phyloP scores from a whole-genome alignment of 306 rosid genomes.

The Prunus fruticosa region DNA sequence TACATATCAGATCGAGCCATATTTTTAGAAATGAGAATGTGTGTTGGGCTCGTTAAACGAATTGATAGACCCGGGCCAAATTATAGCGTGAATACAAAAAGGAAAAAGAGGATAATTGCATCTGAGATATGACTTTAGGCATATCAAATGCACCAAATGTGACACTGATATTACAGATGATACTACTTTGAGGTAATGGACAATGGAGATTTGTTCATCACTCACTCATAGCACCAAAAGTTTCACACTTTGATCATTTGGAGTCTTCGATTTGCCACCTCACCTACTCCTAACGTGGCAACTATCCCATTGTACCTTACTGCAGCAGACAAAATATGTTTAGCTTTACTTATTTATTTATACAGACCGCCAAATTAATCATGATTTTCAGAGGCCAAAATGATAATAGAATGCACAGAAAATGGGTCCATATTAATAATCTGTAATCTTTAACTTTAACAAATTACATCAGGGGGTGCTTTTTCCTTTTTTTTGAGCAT shows the following conservation, averaged over 20 bases:
- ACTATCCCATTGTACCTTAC: neutral
- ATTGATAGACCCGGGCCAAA: neutral
- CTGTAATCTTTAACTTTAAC: neutral
- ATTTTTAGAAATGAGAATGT: neutral
- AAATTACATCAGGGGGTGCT: neutral
- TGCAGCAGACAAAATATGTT: neutral
- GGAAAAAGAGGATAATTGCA: neutral
- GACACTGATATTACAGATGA: neutral
- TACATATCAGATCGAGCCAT: too few relatives aligned
- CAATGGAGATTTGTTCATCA: neutral
- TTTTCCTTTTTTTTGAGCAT: neutral
- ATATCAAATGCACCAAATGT: neutral
- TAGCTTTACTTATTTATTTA: neutral
- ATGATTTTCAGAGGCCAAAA: neutral
- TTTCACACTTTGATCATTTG: neutral
- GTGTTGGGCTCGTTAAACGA: neutral
- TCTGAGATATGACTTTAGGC: neutral
- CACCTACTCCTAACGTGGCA: slow-evolving; percentile 15
- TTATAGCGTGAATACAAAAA: neutral
- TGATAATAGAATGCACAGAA: neutral
- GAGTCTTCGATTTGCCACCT: slow-evolving; percentile 11
- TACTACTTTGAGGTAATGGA: neutral
- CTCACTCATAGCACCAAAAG: neutral
- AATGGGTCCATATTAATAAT: neutral
- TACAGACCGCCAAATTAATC: neutral